Evolutionary conservation across 805 yeast species (phyloP), one percentile per base, ranked within the genome.

Genomic region (Yarrowia keelungensis): DNA sequence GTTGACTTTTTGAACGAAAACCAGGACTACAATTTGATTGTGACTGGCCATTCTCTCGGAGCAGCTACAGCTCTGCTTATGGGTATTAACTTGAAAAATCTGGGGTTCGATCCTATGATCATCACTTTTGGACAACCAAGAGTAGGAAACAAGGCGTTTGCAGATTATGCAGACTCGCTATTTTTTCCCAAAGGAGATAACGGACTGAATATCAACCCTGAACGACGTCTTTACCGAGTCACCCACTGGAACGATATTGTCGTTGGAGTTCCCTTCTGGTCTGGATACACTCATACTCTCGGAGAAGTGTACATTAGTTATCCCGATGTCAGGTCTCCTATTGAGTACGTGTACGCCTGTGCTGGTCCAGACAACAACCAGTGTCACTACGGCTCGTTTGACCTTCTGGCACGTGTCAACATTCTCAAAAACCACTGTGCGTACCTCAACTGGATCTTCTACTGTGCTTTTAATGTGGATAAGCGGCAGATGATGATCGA

Each of bases 31-130:
- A 75, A 80, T 32, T 69, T 89, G 1, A 81, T 83, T 1, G 80
- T 88, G 0, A 79, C 86, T 0, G 95, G 96, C 0, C 97, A 90
- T 76, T 90, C 95, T 0, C 76, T 90, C 46, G 93, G 92, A 2
- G 95, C 88, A 5, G 92, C 92, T 0, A 76, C 88, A 58, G 88
- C 92, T 1, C 76, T 81, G 3, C 76, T 90, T 35, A 82, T 85
- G 12, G 93, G 89, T 0, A 79, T 86, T 32, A 94, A 89, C 72
- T 79, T 88, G 61, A 49, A 47, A 26, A 73, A 86, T 15, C 71
- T 84, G 74, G 91, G 91, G 0, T 78, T 77, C 69, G 76, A 84
- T 5, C 88, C 90, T 0, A 73, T 82, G 41, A 84, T 88, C 0
- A 76, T 89, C 22, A 81, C 89, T 0, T 86, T 79, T 76, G 95